Evolutionary conservation across 1,139 yeast genomes (phyloP), one percentile per base, ranked within the genome.

Genomic region (Suhomyces anneliseae): DNA sequence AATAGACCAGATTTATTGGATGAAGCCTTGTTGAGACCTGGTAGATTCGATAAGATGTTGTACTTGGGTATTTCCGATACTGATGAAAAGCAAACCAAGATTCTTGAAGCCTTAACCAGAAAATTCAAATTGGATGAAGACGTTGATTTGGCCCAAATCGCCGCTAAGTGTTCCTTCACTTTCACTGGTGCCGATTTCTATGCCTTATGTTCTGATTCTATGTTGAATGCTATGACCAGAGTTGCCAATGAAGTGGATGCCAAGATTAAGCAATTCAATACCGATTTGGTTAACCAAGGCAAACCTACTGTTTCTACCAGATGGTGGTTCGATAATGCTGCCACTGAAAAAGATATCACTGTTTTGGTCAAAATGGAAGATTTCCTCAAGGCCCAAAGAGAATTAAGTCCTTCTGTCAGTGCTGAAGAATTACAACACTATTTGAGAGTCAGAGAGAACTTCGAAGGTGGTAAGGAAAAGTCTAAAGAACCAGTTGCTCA

Each of bases 151-250:
- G 58, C 61, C 5, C 59, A 64, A n/a, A 70, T 93, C 37, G 93
- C 96, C 0, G 74, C 78, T 24, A 69, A 70, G 27, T 90, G 98
- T 66, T 87, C 96, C 0, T 90, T 85, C 62, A 90, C 90, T 11
- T 92, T 83, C 61, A 92, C 99, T 0, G 99, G 99, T 56, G 99
- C 99, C 5, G 99, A 93, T 66, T 92, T 93, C 66, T 93, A 93
- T 66, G 99, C 99, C 0, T 72, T 92, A 54, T 90, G 97, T 62
- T 86, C 96, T 0, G 98, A 93, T 65, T 88, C 97, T 0, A 89
- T 92, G 95, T 75, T 90, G 58, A 90, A 89, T 65, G 97, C 98
- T 8, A 92, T 93, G 97, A 87, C 93, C 1, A 73, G 97, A 57
- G 84, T 86, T 0, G 97, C 98, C 0, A 76, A 76, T 24, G 82